phyloP scores from a whole-genome alignment of 176 grass and related monocot species.

The Dendrocalamus sinicus region DNA sequence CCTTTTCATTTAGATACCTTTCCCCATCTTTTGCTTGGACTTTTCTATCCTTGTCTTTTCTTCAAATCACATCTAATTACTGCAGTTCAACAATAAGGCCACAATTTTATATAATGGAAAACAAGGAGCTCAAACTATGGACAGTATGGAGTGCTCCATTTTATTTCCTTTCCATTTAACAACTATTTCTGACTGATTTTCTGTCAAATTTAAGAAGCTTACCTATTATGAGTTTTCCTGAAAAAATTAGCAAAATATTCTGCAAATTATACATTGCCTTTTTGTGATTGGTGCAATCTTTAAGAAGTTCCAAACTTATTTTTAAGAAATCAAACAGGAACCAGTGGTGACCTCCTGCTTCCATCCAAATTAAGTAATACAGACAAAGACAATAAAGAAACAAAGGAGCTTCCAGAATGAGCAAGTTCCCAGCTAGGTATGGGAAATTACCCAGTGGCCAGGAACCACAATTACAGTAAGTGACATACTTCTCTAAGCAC shows the following conservation, averaged over 20 bases:
- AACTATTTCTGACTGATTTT: background rate
- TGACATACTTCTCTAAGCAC: background rate
- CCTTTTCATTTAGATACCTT: background rate
- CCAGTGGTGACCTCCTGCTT: background rate
- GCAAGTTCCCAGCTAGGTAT: background rate
- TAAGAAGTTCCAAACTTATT: constrained; percentile 1
- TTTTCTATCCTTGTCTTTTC: background rate
- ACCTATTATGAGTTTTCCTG: background rate
- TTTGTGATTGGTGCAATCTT: background rate
- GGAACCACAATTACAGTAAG: background rate
- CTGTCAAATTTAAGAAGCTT: background rate
- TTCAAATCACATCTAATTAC: background rate
- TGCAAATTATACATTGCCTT: background rate
- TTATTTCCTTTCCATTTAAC: background rate
- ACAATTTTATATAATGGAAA: background rate
- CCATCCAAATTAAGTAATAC: background rate
- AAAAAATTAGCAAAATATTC: constrained; percentile 1
- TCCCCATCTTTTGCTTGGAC: background rate
- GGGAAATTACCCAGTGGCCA: background rate
- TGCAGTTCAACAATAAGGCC: background rate
- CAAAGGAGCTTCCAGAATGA: background rate
- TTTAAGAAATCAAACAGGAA: background rate
- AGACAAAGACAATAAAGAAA: background rate
- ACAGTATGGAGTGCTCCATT: background rate
- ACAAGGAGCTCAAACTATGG: background rate